Evolutionary conservation across 495 filamentous ascomycete genomes (phyloP), one percentile per base, ranked within the genome.

Genomic region (Hyaloscypha variabilis): DNA sequence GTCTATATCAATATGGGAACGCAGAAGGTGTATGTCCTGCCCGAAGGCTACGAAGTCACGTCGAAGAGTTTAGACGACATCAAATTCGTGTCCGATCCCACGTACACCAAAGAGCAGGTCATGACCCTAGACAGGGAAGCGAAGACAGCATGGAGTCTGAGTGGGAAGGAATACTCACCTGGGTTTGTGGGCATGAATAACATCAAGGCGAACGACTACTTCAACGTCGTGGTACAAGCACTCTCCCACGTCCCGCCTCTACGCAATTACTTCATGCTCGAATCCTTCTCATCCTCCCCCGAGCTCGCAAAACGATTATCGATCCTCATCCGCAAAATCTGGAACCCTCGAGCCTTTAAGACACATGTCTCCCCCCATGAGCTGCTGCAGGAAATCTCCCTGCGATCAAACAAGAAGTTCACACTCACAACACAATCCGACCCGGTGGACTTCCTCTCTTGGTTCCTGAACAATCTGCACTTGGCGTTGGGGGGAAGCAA

Each of bases 121-220:
- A 77, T 81, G 68, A 87, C 87, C 72, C 75, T 98, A 13, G 95
- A 98, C 77, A 90, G 85, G 71, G 89, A 91, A 73, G 85, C 87
- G 39, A 86, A 87, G 72, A 83, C 83, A 31, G 87, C 89, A 26
- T 93, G 87, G 85, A 93, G 97, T 69, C 81, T 98, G 23, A 79
- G 79, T 21, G 91, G 91, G 39, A 90, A 89, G 72, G 88, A 89
- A 74, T 99, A 98, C 76, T 88, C 88, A 67, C 95, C 92, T 67
- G 92, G 95, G 4, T 99, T 97, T 74, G 93, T 99, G 67, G 95
- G 95, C 65, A 93, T 99, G 89, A 98, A 99, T 81, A 97, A 99
- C 76, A 98, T 99, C 81, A 99, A 99, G 75, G 92, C 92, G 56
- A 99, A 99, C 77, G 95, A 99, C 77, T 99, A 98, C 77, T 83